Base-by-base conservation (phyloP, 139 green algal genomes). In the Zygnema circumcarinatum region DNA sequence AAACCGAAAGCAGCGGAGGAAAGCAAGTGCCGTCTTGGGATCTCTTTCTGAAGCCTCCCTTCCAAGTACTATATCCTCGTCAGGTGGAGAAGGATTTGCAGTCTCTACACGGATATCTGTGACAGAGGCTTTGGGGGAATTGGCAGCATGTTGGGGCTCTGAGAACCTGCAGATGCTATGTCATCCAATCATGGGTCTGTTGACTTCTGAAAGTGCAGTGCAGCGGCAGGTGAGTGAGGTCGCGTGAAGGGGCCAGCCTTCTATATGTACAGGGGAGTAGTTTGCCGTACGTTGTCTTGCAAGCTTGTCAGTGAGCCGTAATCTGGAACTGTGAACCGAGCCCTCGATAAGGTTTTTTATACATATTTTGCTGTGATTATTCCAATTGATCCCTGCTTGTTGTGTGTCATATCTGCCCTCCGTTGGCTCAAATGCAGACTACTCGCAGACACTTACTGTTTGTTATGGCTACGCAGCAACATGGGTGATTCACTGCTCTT, bases 61-160 rank as follows among this genome's bases (percentile, higher is more conserved):
- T 7, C 7, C 7, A 20, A 41, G 11, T 3, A 20, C 69, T 11
- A 41, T 78, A n/a, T 3, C 29, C 0, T 53, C 88, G 22, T 38
- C 73, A 0, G 81, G 81, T 0, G 81, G 81, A 0, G 90, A 86
- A 0, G 72, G 25, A 21, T 74, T 38, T 33, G 81, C 81, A 3
- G 85, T 92, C 1, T 84, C 83, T 41, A 94, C 96, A 92, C 89
- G 94, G 0, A 40, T 95, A 54, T 73, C 86, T 16, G 87, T 90
- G 2, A 89, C 91, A 0, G 38, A 83, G n/a, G 94, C 90, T 2
- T 69, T 95, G 47, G 93, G 91, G 2, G 68, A 81, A 84, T 87
- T 95, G 41, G 81, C 86, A 0, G 22, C 53, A 29, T 69, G 38
- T 31, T 91, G 35, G 85, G 33, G 29, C 11, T 29, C 53, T 3